These are phyloP conservation scores for Candolleomyces aberdarensis DNA, from an alignment of 768 basidiomycete species.

Conservation along the genomic window DNA sequence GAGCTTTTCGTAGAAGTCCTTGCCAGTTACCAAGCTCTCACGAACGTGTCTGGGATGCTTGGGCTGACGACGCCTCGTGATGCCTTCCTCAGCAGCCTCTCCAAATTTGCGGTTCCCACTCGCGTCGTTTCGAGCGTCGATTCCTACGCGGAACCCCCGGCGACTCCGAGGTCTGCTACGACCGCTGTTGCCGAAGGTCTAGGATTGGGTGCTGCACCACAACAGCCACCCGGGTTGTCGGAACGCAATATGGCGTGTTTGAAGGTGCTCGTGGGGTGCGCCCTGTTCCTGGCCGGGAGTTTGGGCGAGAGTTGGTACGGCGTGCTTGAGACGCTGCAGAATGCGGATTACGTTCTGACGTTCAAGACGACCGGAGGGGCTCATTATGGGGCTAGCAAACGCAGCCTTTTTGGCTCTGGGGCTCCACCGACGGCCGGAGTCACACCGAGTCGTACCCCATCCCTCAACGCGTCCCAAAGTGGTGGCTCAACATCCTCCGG, in stretches of 20 bases:
- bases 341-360: slow-evolving; percentile 88
- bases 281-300: slow-evolving; percentile 79
- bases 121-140: slow-evolving; percentile 86
- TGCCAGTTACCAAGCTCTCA: slow-evolving; percentile 77
- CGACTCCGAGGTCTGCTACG: slow-evolving; percentile 58
- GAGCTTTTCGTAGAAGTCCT: slow-evolving; percentile 88
- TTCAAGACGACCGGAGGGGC: slow-evolving; percentile 39
- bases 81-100: slow-evolving; percentile 85
- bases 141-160: slow-evolving; percentile 40
- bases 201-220: slow-evolving; percentile 49
- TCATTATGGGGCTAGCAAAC: slow-evolving; percentile 17
- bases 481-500: slow-evolving; percentile 15
- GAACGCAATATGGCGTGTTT: slow-evolving; percentile 90
- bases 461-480: slow-evolving; percentile 26
- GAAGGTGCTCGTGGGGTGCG: slow-evolving; percentile 74
- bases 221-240: slow-evolving; percentile 69
- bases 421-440: slow-evolving; percentile 22
- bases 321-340: slow-evolving; percentile 87
- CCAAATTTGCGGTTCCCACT: slow-evolving; percentile 91
- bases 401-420: not conserved
- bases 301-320: slow-evolving; percentile 92
- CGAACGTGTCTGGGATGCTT: slow-evolving; percentile 88
- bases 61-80: slow-evolving; percentile 84
- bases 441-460: slow-evolving; percentile 36
- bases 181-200: slow-evolving; percentile 64